Evolutionary conservation across 2,329 filamentous ascomycete species (phyloP).

Genomic region (Fusarium marasasianum): DNA sequence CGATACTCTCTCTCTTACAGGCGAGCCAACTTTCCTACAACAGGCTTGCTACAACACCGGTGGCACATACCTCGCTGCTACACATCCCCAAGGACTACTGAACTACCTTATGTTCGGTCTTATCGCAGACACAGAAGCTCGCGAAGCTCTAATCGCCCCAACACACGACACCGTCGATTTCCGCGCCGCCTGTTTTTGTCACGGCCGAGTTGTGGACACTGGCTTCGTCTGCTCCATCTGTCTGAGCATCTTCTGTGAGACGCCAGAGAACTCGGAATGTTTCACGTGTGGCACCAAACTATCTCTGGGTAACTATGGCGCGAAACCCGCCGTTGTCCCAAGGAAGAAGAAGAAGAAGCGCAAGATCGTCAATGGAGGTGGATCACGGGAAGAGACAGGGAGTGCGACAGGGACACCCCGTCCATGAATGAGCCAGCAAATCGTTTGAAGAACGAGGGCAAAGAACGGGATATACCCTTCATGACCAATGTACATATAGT

Average conservation of each 20-base stretch:
- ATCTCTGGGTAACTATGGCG: slow-evolving; percentile 78
- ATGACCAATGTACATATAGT: not conserved
- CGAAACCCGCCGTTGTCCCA: slow-evolving; percentile 78
- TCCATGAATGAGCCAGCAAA: slow-evolving; percentile 35
- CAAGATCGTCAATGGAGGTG: slow-evolving; percentile 63
- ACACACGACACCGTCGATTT: slow-evolving; percentile 92
- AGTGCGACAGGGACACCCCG: slow-evolving; percentile 70
- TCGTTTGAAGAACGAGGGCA: slow-evolving; percentile 25
- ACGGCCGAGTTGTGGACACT: slow-evolving; percentile 87
- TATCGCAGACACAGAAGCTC: slow-evolving; percentile 69
- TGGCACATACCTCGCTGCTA: slow-evolving; percentile 63
- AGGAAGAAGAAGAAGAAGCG: slow-evolving; percentile 82
- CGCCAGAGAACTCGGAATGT: slow-evolving; percentile 72
- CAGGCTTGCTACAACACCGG: slow-evolving; percentile 78
- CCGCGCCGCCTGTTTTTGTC: slow-evolving; percentile 97
- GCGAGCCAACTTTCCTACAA: slow-evolving; percentile 90
- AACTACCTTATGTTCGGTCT: slow-evolving; percentile 97
- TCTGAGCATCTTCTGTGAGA: slow-evolving; percentile 87
- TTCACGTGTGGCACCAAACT: slow-evolving; percentile 85
- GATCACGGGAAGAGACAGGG: slow-evolving; percentile 63
- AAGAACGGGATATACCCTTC: slow-evolving; percentile 38
- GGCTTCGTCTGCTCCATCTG: slow-evolving; percentile 98
- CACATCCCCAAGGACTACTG: slow-evolving; percentile 75
- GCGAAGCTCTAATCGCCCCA: slow-evolving; percentile 75
- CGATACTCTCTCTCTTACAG: slow-evolving; percentile 87